Evolutionary conservation across 129 eudicot genomes (phyloP).

Genomic region (Scalesia atractyloides): DNA sequence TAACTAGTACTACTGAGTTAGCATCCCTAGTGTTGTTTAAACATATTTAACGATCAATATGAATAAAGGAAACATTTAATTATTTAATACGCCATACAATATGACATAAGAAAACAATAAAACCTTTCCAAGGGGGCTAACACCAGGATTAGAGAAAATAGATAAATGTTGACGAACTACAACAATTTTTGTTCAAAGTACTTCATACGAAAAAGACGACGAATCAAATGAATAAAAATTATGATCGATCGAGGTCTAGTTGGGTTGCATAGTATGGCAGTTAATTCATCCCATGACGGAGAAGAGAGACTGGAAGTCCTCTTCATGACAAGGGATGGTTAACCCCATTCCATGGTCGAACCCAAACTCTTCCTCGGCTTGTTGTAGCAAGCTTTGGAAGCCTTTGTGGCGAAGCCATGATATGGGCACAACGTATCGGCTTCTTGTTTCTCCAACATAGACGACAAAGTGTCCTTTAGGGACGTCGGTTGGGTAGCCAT

Average conservation of each 20-base stretch:
- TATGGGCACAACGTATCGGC: slow-evolving; percentile 54
- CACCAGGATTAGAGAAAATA: slow-evolving; percentile 21
- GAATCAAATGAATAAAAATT: slow-evolving; percentile 3
- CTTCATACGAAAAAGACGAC: background rate
- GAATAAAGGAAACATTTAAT: too few species aligned
- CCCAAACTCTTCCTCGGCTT: slow-evolving; percentile 70
- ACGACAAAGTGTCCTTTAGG: slow-evolving; percentile 73
- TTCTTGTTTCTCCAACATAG: slow-evolving; percentile 60
- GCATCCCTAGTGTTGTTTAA: too few species aligned
- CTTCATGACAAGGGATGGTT: slow-evolving; percentile 65
- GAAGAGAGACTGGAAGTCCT: slow-evolving; percentile 47
- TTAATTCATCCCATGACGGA: slow-evolving; percentile 36
- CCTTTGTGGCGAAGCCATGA: slow-evolving; percentile 43
- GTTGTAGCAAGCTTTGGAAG: slow-evolving; percentile 45
- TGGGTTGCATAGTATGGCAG: background rate
- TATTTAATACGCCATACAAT: too few species aligned
- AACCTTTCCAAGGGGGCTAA: too few species aligned
- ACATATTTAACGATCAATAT: too few species aligned
- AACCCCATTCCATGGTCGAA: slow-evolving; percentile 60
- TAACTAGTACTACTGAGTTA: too few species aligned
- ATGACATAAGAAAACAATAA: too few species aligned
- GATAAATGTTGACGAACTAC: slow-evolving; percentile 18
- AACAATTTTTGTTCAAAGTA: background rate
- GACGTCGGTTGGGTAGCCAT: slow-evolving; percentile 44
- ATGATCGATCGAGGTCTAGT: background rate